A percentile compares a stretch with the other conserved stretches of the same genome.
These are phyloP conservation scores for Neonectria sp. DNA, from an alignment of 2,329 filamentous ascomycete genomes.

Conservation along the genomic window DNA sequence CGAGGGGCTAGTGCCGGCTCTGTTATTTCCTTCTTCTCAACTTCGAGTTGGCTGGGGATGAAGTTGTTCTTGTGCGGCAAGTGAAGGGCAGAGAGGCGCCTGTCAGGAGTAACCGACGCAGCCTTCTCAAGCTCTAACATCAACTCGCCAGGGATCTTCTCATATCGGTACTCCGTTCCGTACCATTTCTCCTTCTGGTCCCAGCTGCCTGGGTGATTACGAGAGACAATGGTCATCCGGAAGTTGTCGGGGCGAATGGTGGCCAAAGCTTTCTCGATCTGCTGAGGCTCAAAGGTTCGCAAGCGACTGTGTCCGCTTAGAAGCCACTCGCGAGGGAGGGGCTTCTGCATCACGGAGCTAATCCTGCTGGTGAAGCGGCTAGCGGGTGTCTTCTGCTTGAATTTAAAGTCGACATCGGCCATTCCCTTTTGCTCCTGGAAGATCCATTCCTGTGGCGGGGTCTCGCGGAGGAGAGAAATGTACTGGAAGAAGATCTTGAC, in stretches of 20 bases:
- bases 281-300: slow-evolving; percentile 83
- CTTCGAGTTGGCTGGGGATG: slow-evolving; percentile 91
- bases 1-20: slow-evolving; percentile 82
- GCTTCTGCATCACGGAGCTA: slow-evolving; percentile 92
- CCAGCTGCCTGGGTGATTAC: slow-evolving; percentile 88
- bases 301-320: slow-evolving; percentile 85
- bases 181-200: slow-evolving; percentile 97
- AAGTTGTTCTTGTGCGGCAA: slow-evolving; percentile 96
- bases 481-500: slow-evolving; percentile 92
- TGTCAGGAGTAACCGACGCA: slow-evolving; percentile 67
- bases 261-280: slow-evolving; percentile 81
- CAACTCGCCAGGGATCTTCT: slow-evolving; percentile 84
- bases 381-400: slow-evolving; percentile 92
- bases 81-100: slow-evolving; percentile 80
- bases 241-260: slow-evolving; percentile 91
- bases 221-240: slow-evolving; percentile 85
- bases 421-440: slow-evolving; percentile 93
- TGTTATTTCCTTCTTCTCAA: slow-evolving; percentile 92
- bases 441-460: slow-evolving; percentile 90
- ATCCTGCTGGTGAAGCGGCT: slow-evolving; percentile 90
- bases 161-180: slow-evolving; percentile 90
- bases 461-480: slow-evolving; percentile 86
- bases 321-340: slow-evolving; percentile 87
- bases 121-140: slow-evolving; percentile 79
- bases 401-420: slow-evolving; percentile 94